A percentile compares a stretch with the other conserved stretches of the same genome.
phyloP scores from a whole-genome alignment of 257 asterid genomes.

The Cruciata laevipes region DNA sequence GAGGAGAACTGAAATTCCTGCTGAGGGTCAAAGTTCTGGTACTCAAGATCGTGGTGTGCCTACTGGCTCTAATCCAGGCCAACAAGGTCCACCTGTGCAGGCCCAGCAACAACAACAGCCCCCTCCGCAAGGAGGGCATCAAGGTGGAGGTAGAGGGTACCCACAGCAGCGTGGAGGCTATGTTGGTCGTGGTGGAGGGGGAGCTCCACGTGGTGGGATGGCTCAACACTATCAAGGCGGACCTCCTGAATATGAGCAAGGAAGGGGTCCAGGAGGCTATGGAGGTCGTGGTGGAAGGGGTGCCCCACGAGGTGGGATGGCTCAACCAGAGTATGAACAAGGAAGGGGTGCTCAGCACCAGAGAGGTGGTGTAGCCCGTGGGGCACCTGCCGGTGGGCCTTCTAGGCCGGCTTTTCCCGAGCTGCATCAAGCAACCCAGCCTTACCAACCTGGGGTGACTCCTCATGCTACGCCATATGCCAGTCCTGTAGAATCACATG shows the following conservation, averaged over 20 bases:
- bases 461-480: constrained; percentile 25
- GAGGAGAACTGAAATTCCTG: constrained; percentile 59
- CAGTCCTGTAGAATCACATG: constrained; percentile 30
- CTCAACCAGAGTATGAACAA: constrained; percentile 33
- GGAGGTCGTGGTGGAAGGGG: constrained; percentile 37
- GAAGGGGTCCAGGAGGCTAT: constrained; percentile 13
- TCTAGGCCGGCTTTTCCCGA: constrained; percentile 73
- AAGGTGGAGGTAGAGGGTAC: constrained; percentile 15
- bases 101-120: constrained; percentile 31
- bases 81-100: constrained; percentile 39
- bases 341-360: constrained; percentile 45
- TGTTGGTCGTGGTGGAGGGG: neutral
- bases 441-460: constrained; percentile 37
- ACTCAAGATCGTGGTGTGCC: constrained; percentile 46
- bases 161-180: neutral
- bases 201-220: neutral
- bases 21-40: constrained; percentile 59
- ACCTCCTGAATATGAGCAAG: constrained; percentile 26
- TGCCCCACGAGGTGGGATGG: constrained; percentile 33
- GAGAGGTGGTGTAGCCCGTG: constrained; percentile 49
- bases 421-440: constrained; percentile 93
- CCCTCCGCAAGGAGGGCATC: constrained; percentile 31
- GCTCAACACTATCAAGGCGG: neutral
- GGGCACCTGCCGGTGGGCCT: constrained; percentile 54
- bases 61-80: constrained; percentile 24